Evolutionary conservation across 352 stramenopile genomes (phyloP), one percentile per base, ranked within the genome.

Genomic region (Globisporangium irregulare): DNA sequence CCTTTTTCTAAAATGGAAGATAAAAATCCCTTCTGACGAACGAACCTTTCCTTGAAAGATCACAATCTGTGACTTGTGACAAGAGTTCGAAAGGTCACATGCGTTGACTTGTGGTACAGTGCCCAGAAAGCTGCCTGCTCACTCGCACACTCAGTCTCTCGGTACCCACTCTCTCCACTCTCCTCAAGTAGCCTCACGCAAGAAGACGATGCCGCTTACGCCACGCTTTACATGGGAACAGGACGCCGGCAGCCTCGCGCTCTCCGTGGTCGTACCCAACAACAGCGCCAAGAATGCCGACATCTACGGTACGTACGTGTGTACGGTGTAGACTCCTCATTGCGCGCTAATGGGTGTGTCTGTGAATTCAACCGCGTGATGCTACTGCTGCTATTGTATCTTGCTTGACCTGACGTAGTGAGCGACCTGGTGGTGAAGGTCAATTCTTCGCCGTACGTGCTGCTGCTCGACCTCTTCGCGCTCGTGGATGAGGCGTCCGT

Each of bases 341-440:
- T 59, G 25, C n/a, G 4, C 20, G 14, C 0, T 24, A 10, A 57
- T 57, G 4, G 14, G 1, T 64, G 2, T 65, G 14, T 65, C 15
- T 43, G 24, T 69, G 2, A 7, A 10, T 25, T 9, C 14, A 15
- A 25, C 9, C 12, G n/a, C 29, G 20, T 63, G 1, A 27, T 24
- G 10, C 18, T 36, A 14, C 18, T 56, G n/a, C 54, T 38, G 32
- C n/a, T 32, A 3, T 32, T 43, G 59, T 57, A 46, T 14, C 18
- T 24, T 46, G 4, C 34, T 62, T 32, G 32, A 12, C 25, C 61
- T 32, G 32, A 12, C 7, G 4, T 58, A 94, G 85, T 93, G 32
- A 92, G 85, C 67, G 85, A 93, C 64, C 56, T 93, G 29, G 74
- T 93, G 20, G 29, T 95, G n/a, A 95, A 95, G 64, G 69, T 95